Evolutionary conservation across 768 basidiomycete genomes (phyloP).

Genomic region (Guyanaporus albipodus): DNA sequence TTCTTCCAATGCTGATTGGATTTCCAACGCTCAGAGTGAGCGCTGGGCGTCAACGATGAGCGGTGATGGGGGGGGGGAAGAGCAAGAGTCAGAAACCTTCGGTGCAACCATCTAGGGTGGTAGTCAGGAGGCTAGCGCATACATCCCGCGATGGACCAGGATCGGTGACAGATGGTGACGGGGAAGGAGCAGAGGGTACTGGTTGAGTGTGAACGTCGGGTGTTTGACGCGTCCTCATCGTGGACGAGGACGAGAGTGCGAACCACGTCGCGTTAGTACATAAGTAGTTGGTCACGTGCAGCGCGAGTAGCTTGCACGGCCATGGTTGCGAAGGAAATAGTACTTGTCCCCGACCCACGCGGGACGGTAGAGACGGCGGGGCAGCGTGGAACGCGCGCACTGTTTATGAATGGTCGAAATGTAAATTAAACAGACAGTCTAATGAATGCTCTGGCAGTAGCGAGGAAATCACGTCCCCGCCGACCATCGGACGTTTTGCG

Average conservation of each 20-base stretch:
- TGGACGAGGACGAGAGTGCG: conserved; percentile 4
- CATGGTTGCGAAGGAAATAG: conserved; percentile 14
- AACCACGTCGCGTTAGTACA: conserved; percentile 10
- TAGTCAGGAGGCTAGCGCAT: conserved; percentile 73
- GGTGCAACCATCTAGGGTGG: conserved; percentile 52
- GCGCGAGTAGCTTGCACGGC: neutral
- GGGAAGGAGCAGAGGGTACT: conserved; percentile 24
- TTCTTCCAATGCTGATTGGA: conserved; percentile 68
- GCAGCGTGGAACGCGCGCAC: conserved; percentile 1
- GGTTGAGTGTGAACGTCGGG: conserved; percentile 28
- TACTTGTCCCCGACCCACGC: neutral
- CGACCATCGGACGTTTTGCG: neutral
- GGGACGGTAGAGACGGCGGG: conserved; percentile 10
- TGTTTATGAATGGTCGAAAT: conserved; percentile 4
- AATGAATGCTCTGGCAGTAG: neutral
- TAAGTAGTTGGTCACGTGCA: conserved; percentile 11
- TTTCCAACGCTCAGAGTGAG: conserved; percentile 57
- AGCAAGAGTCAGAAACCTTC: conserved; percentile 46
- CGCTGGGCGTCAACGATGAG: conserved; percentile 28
- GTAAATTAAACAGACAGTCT: conserved; percentile 1
- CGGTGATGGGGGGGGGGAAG: neutral
- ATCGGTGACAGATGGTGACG: conserved; percentile 5
- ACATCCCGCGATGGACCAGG: conserved; percentile 33
- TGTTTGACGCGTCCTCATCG: conserved; percentile 16
- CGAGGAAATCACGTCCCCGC: conserved; percentile 1